phyloP scores from a whole-genome alignment of 176 grass and related monocot genomes.

The Carex cristatella region DNA sequence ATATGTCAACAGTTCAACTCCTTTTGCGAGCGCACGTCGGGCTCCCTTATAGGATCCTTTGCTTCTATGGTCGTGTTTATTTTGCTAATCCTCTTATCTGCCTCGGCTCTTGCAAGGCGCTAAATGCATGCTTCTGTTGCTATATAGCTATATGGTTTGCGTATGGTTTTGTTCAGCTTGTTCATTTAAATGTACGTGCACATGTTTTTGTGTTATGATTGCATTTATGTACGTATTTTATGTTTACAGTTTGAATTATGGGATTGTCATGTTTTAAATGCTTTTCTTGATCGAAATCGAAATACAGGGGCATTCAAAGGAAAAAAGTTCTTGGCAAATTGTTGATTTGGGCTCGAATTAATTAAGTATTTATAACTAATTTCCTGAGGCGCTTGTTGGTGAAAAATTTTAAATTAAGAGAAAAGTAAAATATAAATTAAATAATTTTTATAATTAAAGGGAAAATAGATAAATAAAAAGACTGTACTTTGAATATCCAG shows the following conservation, averaged over 20 bases:
- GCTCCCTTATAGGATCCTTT: conserved; percentile 68
- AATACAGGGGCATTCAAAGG: not conserved
- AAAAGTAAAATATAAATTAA: not conserved
- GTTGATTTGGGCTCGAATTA: not conserved
- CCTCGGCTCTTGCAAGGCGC: conserved; percentile 38
- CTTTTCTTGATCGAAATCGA: not conserved
- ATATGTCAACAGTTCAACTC: conserved; percentile 83
- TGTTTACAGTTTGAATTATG: not conserved
- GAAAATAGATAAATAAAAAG: not conserved
- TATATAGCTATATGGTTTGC: conserved; percentile 21
- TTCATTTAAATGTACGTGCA: not conserved
- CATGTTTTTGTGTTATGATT: not conserved
- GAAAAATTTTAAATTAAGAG: not conserved
- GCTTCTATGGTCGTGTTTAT: conserved; percentile 52
- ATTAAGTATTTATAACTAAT: not conserved
- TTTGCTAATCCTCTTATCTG: conserved; percentile 53
- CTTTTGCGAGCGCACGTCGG: conserved; percentile 61
- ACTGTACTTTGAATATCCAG: too few species aligned
- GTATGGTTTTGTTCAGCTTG: conserved; percentile 20
- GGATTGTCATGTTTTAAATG: not conserved
- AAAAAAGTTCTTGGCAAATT: not conserved
- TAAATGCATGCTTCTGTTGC: conserved; percentile 18
- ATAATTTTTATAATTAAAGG: not conserved
- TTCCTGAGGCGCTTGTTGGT: not conserved
- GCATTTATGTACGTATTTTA: not conserved